These are phyloP conservation scores for Nicotiana otophora DNA, from an alignment of 257 asterid genomes.

Conservation along the genomic window DNA sequence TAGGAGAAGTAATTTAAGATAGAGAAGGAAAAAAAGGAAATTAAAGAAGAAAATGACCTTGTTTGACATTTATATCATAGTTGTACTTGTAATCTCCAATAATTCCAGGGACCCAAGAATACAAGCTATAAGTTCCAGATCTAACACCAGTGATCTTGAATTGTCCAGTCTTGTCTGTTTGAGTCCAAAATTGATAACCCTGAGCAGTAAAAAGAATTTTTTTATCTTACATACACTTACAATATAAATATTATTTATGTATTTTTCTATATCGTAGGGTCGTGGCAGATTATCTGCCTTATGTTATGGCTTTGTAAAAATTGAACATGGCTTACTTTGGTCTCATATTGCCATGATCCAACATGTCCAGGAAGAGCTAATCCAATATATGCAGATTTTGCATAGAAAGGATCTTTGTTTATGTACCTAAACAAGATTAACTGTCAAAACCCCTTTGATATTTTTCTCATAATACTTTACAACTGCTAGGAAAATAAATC, in stretches of 20 bases:
- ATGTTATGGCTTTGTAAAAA: no score
- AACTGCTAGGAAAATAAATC: not conserved
- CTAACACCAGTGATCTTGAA: constrained; percentile 3
- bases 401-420: constrained; percentile 19
- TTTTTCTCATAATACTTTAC: not conserved
- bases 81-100: constrained; percentile 15
- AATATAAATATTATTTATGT: no score
- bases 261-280: no score
- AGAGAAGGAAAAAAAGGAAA: no score
- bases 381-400: constrained; percentile 51
- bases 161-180: constrained; percentile 13
- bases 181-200: constrained; percentile 21
- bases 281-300: no score
- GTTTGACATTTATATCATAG: not conserved
- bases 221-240: no score
- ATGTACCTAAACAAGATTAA: constrained; percentile 26
- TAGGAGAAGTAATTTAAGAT: not conserved
- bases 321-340: constrained; percentile 35
- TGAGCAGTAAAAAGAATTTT: not conserved
- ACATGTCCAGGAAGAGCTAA: constrained; percentile 43
- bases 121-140: constrained; percentile 15
- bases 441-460: not conserved
- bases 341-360: constrained; percentile 77
- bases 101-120: constrained; percentile 16
- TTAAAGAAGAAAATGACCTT: constrained; percentile 1